Evolutionary conservation across 768 basidiomycete species (phyloP), one percentile per base, ranked within the genome.

Genomic region (Pisolithus marmoratus): DNA sequence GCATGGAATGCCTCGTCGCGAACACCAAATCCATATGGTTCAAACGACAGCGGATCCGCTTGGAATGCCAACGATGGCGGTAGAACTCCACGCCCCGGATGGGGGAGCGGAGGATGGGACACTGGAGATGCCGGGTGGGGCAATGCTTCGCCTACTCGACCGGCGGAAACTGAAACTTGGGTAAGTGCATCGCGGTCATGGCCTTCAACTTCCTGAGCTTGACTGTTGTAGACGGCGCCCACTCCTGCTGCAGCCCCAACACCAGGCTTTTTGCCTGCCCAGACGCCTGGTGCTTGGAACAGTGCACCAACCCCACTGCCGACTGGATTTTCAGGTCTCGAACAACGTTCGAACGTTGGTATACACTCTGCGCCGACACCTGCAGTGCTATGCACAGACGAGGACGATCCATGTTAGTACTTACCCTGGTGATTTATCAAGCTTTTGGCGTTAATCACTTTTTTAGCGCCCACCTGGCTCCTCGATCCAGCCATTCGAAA

Each of bases 1-100:
- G 76, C 75, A 26, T 78, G 73, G 78, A 72, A 70, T 51, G 67
- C 70, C 5, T 66, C 70, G 0, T 69, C 77, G 2, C 72, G 74
- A 12, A 84, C 83, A 3, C 84, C 84, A 8, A 82, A 83, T 56
- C 80, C 82, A 1, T 75, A 79, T 52, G 68, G 54, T 43, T 40
- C 49, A 29, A 53, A 63, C 9, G 69, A 66, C 38, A 61, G 68
- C 50, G 73, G 78, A 26, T 80, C 81, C 0, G 79, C 77, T 20
- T 82, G 76, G 81, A 72, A 68, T 49, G 68, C 71, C 22, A 69
- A 69, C 56, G 66, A 63, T 24, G 72, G 75, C 31, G 72, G 78
- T 9, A 68, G 72, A 31, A 82, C 82, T 6, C 83, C 84, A 3
- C 78, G 81, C 58, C 71, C 79, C 0, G 48, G 59, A 55, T 58